These are phyloP conservation scores for Colletotrichum siamense DNA, from an alignment of 2,329 filamentous ascomycete species.

Conservation along the genomic window DNA sequence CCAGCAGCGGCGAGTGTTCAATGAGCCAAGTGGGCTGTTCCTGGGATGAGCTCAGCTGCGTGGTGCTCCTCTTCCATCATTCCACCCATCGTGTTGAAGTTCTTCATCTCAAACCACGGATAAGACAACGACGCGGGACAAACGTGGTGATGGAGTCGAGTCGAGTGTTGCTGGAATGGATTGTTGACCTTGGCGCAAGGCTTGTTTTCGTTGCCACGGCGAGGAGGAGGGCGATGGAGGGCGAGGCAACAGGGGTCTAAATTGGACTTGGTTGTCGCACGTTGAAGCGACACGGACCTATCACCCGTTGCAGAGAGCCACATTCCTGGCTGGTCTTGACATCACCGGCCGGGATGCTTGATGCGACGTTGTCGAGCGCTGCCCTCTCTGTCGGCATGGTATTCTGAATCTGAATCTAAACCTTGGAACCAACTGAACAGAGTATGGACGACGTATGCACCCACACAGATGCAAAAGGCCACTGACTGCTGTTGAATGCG, in stretches of 20 bases:
- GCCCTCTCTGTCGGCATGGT: neutral
- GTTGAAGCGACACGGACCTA: slow-evolving; percentile 16
- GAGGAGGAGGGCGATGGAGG: neutral
- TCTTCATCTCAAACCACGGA: neutral
- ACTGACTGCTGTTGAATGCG: neutral
- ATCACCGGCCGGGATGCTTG: slow-evolving; percentile 17
- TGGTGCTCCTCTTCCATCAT: neutral
- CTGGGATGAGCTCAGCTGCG: neutral
- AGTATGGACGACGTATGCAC: neutral
- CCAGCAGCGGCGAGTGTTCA: neutral
- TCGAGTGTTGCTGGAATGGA: neutral
- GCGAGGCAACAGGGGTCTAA: slow-evolving; percentile 2
- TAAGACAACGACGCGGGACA: neutral
- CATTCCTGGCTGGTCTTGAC: slow-evolving; percentile 4
- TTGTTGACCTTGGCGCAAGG: slow-evolving; percentile 13
- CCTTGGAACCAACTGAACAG: neutral
- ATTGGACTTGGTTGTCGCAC: slow-evolving; percentile 7
- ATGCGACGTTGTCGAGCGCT: neutral
- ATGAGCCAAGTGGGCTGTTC: neutral
- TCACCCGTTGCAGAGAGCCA: slow-evolving; percentile 10
- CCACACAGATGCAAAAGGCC: neutral
- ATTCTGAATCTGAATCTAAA: neutral
- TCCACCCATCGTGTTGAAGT: neutral
- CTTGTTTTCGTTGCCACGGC: slow-evolving; percentile 16
- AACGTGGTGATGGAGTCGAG: neutral